Evolutionary conservation across 768 basidiomycete species (phyloP), one percentile per base, ranked within the genome.

Genomic region (Leccinum arenicola): DNA sequence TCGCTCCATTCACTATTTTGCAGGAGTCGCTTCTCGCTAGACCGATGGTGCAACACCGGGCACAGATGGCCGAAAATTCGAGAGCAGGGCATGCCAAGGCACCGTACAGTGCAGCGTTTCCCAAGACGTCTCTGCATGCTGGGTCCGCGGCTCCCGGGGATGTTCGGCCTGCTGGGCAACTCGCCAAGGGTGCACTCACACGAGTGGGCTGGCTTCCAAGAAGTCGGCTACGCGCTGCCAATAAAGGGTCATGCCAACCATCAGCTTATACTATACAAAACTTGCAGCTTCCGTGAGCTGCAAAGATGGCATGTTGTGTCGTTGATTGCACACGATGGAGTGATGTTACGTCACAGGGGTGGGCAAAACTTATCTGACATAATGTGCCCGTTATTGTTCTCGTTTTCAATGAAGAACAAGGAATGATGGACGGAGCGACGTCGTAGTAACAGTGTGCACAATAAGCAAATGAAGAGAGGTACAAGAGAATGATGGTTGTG

Each of bases 1-100:
- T 51, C 60, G 27, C 56, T 56, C 50, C 21, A 35, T 49, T 67
- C 55, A 64, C 61, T 45, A 3, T 50, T 17, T 51, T 61, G 4
- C 62, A 91, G 90, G 87, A 89, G 61, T 81, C 82, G 36, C 71
- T 91, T 33, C 68, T 92, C 50, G 90, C 89, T 2, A 80, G 81
- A 52, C 88, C 89, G 0, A 66, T 88, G 78, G 77, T 68, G 66
- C 78, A 59, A 64, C 80, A 51, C 75, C 80, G 57, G 78, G 63
- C 38, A 78, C 73, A 80, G 76, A 55, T 67, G 31, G 69, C 70
- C 56, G 70, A 70, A 64, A 66, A 63, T 55, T 64, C 73, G 68
- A 65, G 74, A 70, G 64, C 77, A 71, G 62, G 61, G 47, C 59
- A 63, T 50, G 62, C 68, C 59, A 63, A 59, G 57, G 54, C 52